phyloP scores from a whole-genome alignment of 2,329 filamentous ascomycete genomes.

The Sclerotinia subarctica region DNA sequence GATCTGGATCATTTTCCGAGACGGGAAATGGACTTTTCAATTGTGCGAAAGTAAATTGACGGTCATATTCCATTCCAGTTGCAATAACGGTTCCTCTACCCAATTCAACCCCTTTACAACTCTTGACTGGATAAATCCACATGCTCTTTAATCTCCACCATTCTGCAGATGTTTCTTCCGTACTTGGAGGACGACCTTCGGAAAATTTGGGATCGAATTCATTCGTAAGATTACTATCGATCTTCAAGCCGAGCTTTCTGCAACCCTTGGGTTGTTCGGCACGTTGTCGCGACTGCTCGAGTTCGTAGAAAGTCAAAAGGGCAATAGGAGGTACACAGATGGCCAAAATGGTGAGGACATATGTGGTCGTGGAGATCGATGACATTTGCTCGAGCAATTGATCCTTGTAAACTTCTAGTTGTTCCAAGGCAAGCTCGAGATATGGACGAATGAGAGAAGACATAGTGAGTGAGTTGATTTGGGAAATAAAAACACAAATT shows the following conservation, averaged over 20 bases:
- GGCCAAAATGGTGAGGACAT: slow-evolving; percentile 35
- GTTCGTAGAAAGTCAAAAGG: slow-evolving; percentile 37
- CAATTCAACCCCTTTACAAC: slow-evolving; percentile 74
- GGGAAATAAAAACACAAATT: slow-evolving; percentile 26
- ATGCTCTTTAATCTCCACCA: slow-evolving; percentile 62
- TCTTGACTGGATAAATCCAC: slow-evolving; percentile 80
- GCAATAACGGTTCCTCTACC: slow-evolving; percentile 59
- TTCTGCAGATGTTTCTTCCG: slow-evolving; percentile 39
- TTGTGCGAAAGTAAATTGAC: slow-evolving; percentile 80
- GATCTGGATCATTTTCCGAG: slow-evolving; percentile 38
- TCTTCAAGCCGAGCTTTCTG: slow-evolving; percentile 49
- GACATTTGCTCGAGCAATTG: slow-evolving; percentile 34
- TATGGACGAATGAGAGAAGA: slow-evolving; percentile 32
- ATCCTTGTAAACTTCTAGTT: slow-evolving; percentile 34
- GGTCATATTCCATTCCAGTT: slow-evolving; percentile 73
- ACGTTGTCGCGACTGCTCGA: slow-evolving; percentile 34
- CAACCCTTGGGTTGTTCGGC: slow-evolving; percentile 48
- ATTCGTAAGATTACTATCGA: slow-evolving; percentile 52
- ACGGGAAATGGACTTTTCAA: slow-evolving; percentile 50
- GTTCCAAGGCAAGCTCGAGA: slow-evolving; percentile 30
- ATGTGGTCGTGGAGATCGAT: slow-evolving; percentile 35
- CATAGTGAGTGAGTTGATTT: slow-evolving; percentile 26
- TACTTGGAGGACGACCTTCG: slow-evolving; percentile 38
- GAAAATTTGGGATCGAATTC: slow-evolving; percentile 53
- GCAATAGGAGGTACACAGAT: slow-evolving; percentile 38